These are phyloP conservation scores for Neurospora crassa DNA, from an alignment of 2,329 filamentous ascomycete genomes.

Conservation along the genomic window DNA sequence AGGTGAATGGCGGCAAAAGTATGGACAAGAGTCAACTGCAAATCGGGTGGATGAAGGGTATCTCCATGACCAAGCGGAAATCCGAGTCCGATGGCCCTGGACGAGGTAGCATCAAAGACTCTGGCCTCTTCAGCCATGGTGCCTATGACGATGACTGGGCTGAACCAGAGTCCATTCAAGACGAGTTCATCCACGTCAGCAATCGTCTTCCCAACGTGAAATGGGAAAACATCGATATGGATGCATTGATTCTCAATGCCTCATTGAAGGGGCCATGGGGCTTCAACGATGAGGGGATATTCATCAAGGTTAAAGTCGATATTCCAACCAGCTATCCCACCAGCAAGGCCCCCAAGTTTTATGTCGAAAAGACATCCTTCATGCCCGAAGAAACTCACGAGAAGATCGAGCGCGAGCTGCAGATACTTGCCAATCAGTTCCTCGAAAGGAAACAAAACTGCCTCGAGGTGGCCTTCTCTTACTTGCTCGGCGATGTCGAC, in stretches of 20 bases:
- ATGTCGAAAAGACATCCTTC: conserved; percentile 51
- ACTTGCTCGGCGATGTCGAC: conserved; percentile 53
- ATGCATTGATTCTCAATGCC: conserved; percentile 46
- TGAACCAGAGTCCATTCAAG: conserved; percentile 52
- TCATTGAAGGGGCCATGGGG: conserved; percentile 59
- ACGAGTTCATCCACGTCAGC: conserved; percentile 54
- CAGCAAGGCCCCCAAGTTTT: conserved; percentile 46
- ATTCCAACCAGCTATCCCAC: conserved; percentile 52
- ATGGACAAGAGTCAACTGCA: conserved; percentile 43
- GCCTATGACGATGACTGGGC: conserved; percentile 49
- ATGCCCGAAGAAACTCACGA: conserved; percentile 47
- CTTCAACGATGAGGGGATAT: conserved; percentile 43
- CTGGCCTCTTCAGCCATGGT: conserved; percentile 39
- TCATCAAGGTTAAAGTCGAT: conserved; percentile 51
- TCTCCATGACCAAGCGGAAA: conserved; percentile 52
- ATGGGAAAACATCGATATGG: conserved; percentile 57
- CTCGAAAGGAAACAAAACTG: conserved; percentile 50
- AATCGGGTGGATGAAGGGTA: conserved; percentile 61
- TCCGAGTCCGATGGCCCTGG: conserved; percentile 33
- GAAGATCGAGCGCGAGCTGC: conserved; percentile 44
- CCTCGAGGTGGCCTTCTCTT: conserved; percentile 51
- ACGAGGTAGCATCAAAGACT: conserved; percentile 42
- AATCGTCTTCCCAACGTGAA: conserved; percentile 53
- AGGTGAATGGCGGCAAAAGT: conserved; percentile 30
- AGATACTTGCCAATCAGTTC: conserved; percentile 46